Conservation (phyloP, 1,284 basidiomycete genomes). For the Erythrobasidium hasegawianum region DNA sequence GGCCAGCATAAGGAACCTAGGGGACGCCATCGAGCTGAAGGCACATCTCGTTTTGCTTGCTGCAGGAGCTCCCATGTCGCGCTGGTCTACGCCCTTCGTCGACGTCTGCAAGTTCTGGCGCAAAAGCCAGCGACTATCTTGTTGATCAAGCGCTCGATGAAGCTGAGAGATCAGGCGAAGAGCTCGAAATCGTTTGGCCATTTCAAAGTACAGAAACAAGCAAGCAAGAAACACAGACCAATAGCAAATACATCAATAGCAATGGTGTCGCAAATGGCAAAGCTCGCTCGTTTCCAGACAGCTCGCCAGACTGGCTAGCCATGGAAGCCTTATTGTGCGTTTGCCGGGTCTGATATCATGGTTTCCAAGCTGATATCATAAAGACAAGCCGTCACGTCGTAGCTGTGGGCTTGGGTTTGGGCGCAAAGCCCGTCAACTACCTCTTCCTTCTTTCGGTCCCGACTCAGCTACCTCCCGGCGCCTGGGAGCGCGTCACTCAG, state of each 20-base stretch:
- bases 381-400: slow-evolving; percentile 72
- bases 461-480: slow-evolving; percentile 64
- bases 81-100: slow-evolving; percentile 33
- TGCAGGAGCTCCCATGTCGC: background rate
- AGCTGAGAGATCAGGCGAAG: slow-evolving; percentile 66
- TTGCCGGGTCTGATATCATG: background rate
- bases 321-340: slow-evolving; percentile 84
- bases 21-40: slow-evolving; percentile 21
- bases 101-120: background rate
- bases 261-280: background rate
- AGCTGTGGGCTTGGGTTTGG: slow-evolving; percentile 69
- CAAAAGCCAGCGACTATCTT: slow-evolving; percentile 71
- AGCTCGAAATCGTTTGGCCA: slow-evolving; percentile 74
- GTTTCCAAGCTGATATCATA: background rate
- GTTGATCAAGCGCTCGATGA: slow-evolving; percentile 77
- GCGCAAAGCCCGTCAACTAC: slow-evolving; percentile 80
- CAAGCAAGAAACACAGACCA: slow-evolving; percentile 1
- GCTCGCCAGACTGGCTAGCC: slow-evolving; percentile 78
- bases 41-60: slow-evolving; percentile 41
- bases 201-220: slow-evolving; percentile 52
- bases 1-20: too few relatives aligned
- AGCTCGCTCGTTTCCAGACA: slow-evolving; percentile 51
- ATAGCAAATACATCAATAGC: background rate
- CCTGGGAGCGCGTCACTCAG: slow-evolving; percentile 72
- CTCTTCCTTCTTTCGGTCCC: slow-evolving; percentile 72